Percentiles rank a stretch among this genome's conserved stretches.
Evolutionary conservation across 768 basidiomycete species (phyloP).

Genomic region (Kwoniella sp.): DNA sequence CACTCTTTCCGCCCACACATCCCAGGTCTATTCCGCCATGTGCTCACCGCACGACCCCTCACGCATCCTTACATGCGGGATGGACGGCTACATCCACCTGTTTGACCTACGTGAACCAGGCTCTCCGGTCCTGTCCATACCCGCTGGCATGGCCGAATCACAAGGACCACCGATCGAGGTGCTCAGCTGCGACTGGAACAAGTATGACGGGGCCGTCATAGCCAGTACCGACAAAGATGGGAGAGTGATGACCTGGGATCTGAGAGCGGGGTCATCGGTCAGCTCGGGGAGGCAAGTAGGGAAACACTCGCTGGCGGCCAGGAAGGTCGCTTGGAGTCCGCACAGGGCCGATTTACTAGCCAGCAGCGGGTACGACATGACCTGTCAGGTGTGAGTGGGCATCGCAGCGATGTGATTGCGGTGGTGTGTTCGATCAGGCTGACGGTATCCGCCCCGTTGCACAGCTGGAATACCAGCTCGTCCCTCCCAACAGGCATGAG

Average conservation of each 20-base stretch:
- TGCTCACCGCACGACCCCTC: constrained; percentile 91
- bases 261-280: neutral
- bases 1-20: constrained; percentile 72
- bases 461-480: no score
- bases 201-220: constrained; percentile 30
- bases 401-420: no score
- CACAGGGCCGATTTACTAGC: constrained; percentile 46
- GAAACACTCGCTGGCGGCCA: constrained; percentile 33
- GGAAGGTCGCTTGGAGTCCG: constrained; percentile 33
- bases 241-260: constrained; percentile 13
- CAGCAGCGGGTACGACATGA: constrained; percentile 87
- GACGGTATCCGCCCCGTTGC: no score
- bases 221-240: constrained; percentile 30
- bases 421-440: no score
- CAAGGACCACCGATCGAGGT: constrained; percentile 23
- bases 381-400: constrained; percentile 71
- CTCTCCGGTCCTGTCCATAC: neutral
- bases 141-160: neutral
- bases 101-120: constrained; percentile 30
- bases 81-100: constrained; percentile 61
- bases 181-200: constrained; percentile 44
- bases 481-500: no score
- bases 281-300: constrained; percentile 9
- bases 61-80: constrained; percentile 73
- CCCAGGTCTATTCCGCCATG: constrained; percentile 82